Conservation (phyloP, 179 eudicot genomes). For the Drosera spatulata region DNA sequence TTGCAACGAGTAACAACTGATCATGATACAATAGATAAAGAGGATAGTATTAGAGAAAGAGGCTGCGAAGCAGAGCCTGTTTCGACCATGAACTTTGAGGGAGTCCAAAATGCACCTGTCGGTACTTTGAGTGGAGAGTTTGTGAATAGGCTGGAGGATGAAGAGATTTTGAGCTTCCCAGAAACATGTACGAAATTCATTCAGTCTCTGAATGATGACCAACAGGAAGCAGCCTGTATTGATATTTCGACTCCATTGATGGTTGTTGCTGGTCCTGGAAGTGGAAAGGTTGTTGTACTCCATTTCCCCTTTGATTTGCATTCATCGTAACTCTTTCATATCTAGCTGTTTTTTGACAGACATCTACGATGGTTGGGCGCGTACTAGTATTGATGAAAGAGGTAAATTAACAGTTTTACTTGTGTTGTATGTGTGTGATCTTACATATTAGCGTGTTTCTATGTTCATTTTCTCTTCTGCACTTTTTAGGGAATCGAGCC, state of each 20-base stretch:
- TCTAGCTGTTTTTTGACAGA: constrained; percentile 31
- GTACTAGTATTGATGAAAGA: constrained; percentile 65
- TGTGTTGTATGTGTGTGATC: neutral
- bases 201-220: constrained; percentile 59
- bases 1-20: constrained; percentile 14
- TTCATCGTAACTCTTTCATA: neutral
- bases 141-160: constrained; percentile 5
- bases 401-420: constrained; percentile 25
- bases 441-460: neutral
- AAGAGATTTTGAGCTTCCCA: constrained; percentile 32
- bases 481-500: constrained; percentile 60
- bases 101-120: constrained; percentile 4
- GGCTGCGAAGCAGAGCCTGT: constrained; percentile 7
- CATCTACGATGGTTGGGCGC: constrained; percentile 98
- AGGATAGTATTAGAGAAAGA: constrained; percentile 11
- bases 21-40: constrained; percentile 9
- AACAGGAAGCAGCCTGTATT: constrained; percentile 77
- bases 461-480: neutral
- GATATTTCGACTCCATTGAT: constrained; percentile 66
- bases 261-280: constrained; percentile 98
- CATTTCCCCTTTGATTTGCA: neutral
- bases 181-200: constrained; percentile 57
- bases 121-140: constrained; percentile 11
- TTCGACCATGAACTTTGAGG: constrained; percentile 4
- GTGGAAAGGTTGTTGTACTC: constrained; percentile 69